Base-by-base conservation (phyloP, 2,329 filamentous ascomycete species). In the Pyricularia grisea region DNA sequence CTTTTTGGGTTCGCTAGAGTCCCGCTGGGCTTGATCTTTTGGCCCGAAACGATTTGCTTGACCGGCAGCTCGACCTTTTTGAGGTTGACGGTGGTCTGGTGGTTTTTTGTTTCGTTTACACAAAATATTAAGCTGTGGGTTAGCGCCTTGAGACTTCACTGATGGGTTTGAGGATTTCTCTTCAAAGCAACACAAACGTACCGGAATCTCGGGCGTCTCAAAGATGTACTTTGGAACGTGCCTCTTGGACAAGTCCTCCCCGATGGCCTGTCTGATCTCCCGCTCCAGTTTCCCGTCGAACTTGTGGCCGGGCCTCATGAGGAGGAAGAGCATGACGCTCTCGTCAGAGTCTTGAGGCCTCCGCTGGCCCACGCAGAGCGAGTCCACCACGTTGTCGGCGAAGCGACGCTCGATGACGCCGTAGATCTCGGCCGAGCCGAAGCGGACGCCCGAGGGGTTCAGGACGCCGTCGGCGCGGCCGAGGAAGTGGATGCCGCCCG, bases 21-120 rank as follows among this genome's bases (percentile, higher is more conserved):
- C 1, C 91, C 91, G 66, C 89, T 92, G 0, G 91, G 86, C 78
- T 90, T 92, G 75, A 95, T 86, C 28, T 80, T 86, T 73, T 88
- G 87, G 0, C 92, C 92, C 0, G 87, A 92, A 0, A 95, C 89
- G 71, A 95, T 95, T 75, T 92, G 90, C 80, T 95, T 95, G 33
- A 95, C 90, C 0, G 92, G 92, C 68, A 95, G 74, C 77, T 95
- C 92, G 4, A 95, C 92, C 78, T 95, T 95, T 77, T 95, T 95
- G 67, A 92, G 79, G 75, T 94, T 95, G 71, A 95, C 88, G 0
- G 92, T 95, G 0, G 89, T 91, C 88, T 93, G 31, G 20, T 25
- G 9, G 11, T n/a, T n/a, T n/a, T n/a, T n/a, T n/a, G n/a, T n/a
- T n/a, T n/a, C n/a, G n/a, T 23, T 64, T 3, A 30, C 4, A 30